Base-by-base conservation (phyloP, 768 basidiomycete genomes). In the Trametes gibbosa region DNA sequence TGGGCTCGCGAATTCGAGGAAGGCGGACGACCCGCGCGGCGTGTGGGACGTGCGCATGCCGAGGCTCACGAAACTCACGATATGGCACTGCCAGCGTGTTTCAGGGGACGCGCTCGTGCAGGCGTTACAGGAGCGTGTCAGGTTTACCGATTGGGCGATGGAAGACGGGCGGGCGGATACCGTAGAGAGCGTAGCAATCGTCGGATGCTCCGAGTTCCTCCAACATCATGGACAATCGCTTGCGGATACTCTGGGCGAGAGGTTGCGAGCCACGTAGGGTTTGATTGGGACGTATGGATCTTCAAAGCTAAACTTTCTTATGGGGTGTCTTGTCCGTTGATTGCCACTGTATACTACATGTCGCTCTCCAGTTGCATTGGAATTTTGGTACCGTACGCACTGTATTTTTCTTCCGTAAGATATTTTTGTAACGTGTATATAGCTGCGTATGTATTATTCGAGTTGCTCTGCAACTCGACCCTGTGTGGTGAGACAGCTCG, bases 1-100 rank as follows among this genome's bases (percentile, higher is more conserved):
- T 25, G 55, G 51, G 29, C 34, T 39, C 56, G 49, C 50, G 53
- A 45, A 52, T n/a, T 35, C 43, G 10, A 46, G 58, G 14, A 63
- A 65, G 46, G 59, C 47, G 23, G 69, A 52, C 35, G 59, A 58
- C 43, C 49, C 51, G 13, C 45, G 27, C 47, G 32, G 43, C 19
- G 16, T 61, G 3, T 41, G 72, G 51, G 73, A 71, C 9, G 66
- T 87, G 50, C 77, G 86, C 29, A 70, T 90, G 23, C 88, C 87
- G 25, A 74, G 70, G 53, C 75, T 91, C 52, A 70, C 73, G 32
- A 74, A 72, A 32, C 70, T 90, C 59, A 78, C 77, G 56, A 68
- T 90, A 59, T 76, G 77, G 56, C 84, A 83, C 56, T 90, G 89
- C 66, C 85, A 86, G 60, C 75, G 83, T 61, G 69, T 91, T 52